These are phyloP conservation scores for Fraxinus paxiana DNA, from an alignment of 305 asterid species.

Conservation along the genomic window DNA sequence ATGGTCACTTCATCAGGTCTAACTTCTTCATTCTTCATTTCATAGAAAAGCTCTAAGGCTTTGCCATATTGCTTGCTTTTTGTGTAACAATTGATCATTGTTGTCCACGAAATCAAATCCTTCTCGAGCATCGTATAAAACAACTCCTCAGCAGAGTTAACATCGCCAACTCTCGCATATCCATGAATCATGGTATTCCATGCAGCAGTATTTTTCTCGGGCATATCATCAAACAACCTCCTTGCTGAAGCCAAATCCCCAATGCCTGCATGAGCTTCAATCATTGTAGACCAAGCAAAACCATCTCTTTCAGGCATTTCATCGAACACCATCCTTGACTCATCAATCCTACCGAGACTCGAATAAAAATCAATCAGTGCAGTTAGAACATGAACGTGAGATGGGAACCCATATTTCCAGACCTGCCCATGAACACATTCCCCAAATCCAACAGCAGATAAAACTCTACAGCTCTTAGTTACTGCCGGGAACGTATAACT, in stretches of 20 bases:
- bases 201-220: conserved; percentile 42
- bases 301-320: conserved; percentile 55
- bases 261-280: conserved; percentile 40
- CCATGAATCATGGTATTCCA: conserved; percentile 63
- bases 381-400: conserved; percentile 52
- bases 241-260: conserved; percentile 52
- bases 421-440: conserved; percentile 54
- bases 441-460: conserved; percentile 36
- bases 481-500: conserved; percentile 61
- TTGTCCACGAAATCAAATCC: conserved; percentile 72
- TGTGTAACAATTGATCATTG: conserved; percentile 59
- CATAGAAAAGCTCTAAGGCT: conserved; percentile 47
- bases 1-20: conserved; percentile 66
- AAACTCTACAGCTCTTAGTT: conserved; percentile 44
- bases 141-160: conserved; percentile 49
- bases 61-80: conserved; percentile 40
- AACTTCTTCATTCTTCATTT: conserved; percentile 42
- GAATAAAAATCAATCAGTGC: conserved; percentile 60
- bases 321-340: conserved; percentile 51
- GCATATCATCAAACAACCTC: conserved; percentile 53
- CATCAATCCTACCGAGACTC: conserved; percentile 38
- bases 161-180: conserved; percentile 49
- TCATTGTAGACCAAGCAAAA: conserved; percentile 59
- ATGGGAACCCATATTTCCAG: conserved; percentile 45
- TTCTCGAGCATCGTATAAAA: conserved; percentile 39